Conservation (phyloP, 129 eudicot genomes). For the Ambrosia trifida region DNA sequence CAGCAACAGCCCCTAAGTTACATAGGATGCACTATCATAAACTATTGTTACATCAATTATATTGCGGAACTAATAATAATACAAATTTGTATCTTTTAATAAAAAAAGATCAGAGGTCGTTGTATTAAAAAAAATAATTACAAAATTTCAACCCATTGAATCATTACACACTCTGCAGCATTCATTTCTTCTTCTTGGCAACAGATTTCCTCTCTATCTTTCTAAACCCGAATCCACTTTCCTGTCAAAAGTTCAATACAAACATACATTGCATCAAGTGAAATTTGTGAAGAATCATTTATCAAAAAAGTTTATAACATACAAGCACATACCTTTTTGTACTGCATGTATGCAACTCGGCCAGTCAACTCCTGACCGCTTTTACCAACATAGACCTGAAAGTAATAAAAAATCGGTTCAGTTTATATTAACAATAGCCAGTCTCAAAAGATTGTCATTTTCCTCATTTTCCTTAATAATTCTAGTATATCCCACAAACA, state of each 20-base stretch:
- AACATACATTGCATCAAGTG: slow-evolving; percentile 3
- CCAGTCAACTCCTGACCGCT: slow-evolving; percentile 82
- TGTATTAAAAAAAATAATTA: too few relatives aligned
- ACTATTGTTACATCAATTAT: too few relatives aligned
- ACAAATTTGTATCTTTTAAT: too few relatives aligned
- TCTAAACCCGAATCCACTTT: slow-evolving; percentile 47
- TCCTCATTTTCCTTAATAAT: too few relatives aligned
- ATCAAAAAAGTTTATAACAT: background rate
- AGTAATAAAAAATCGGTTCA: slow-evolving; percentile 3
- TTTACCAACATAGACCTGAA: slow-evolving; percentile 74
- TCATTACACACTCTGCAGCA: background rate
- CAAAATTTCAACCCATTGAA: background rate
- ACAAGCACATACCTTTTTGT: slow-evolving; percentile 58
- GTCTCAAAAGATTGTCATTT: background rate
- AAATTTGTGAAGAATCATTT: background rate
- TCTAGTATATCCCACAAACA: background rate
- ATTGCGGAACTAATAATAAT: too few relatives aligned
- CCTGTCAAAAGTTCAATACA: slow-evolving; percentile 43
- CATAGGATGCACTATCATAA: too few relatives aligned
- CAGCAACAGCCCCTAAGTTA: too few relatives aligned
- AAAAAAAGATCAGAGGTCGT: too few relatives aligned
- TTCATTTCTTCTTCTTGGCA: slow-evolving; percentile 45
- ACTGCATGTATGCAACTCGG: slow-evolving; percentile 66
- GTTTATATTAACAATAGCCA: background rate
- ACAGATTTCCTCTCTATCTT: slow-evolving; percentile 43